Percentiles rank a stretch among this genome's conserved stretches.
Evolutionary conservation across 1,284 basidiomycete genomes (phyloP).

Genomic region (Lignosus rhinocerotis): DNA sequence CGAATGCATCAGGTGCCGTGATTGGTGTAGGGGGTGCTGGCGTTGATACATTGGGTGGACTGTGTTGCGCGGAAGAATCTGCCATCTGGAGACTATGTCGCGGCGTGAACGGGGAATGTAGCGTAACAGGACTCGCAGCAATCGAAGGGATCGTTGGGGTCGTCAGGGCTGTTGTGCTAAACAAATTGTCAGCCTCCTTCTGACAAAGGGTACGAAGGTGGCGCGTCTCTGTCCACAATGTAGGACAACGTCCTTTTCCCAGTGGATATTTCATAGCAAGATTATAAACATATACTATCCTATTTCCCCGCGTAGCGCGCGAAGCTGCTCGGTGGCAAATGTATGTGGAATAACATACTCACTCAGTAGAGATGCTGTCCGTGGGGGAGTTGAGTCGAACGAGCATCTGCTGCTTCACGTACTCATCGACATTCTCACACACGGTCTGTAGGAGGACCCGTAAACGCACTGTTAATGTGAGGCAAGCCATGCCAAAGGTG

Average conservation of each 20-base stretch:
- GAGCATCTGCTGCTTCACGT: constrained; percentile 9
- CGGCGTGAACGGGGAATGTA: too few relatives aligned
- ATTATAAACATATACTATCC: too few relatives aligned
- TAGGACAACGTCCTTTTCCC: too few relatives aligned
- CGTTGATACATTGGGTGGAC: too few relatives aligned
- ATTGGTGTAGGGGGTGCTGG: too few relatives aligned
- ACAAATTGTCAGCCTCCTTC: background rate
- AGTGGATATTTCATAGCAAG: too few relatives aligned
- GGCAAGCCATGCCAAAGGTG: background rate
- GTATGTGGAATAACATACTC: background rate
- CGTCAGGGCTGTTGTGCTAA: background rate
- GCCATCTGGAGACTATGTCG: background rate
- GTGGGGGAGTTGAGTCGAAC: background rate
- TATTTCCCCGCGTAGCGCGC: too few relatives aligned
- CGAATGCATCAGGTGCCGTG: too few relatives aligned
- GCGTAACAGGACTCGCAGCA: background rate
- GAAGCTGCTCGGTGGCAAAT: too few relatives aligned
- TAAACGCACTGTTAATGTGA: constrained; percentile 11
- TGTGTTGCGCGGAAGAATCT: background rate
- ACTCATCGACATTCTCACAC: constrained; percentile 13
- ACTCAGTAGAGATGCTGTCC: background rate
- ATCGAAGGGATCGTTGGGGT: background rate
- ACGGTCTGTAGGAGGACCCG: constrained; percentile 10
- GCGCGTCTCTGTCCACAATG: too few relatives aligned
- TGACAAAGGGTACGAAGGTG: background rate